These are phyloP conservation scores for Litsea cubeba DNA, from an alignment of 164 flowering plant species.

Conservation along the genomic window DNA sequence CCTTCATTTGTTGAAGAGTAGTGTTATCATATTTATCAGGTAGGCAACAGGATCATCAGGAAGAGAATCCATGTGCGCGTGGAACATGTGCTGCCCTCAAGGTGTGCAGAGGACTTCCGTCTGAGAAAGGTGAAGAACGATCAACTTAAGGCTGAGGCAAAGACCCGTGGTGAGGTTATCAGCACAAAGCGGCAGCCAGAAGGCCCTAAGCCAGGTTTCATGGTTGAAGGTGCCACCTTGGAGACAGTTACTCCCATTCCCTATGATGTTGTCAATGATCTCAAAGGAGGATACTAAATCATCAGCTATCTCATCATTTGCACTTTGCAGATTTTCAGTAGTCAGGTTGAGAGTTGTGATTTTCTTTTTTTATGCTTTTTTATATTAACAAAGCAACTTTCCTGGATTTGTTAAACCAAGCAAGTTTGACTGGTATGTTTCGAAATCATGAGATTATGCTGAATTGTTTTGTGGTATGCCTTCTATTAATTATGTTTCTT, in stretches of 20 bases:
- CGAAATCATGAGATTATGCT: too few relatives aligned
- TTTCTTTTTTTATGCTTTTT: too few relatives aligned
- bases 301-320: too few relatives aligned
- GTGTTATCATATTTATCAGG: conserved; percentile 26
- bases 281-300: conserved; percentile 64
- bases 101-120: conserved; percentile 63
- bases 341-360: too few relatives aligned
- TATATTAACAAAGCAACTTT: too few relatives aligned
- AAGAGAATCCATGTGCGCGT: conserved; percentile 82
- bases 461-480: too few relatives aligned
- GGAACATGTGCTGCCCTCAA: conserved; percentile 71
- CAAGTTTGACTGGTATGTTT: too few relatives aligned
- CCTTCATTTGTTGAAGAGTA: not conserved
- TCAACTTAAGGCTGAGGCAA: conserved; percentile 62
- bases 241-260: conserved; percentile 88
- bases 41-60: conserved; percentile 56
- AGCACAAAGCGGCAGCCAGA: conserved; percentile 80
- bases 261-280: conserved; percentile 77
- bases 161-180: conserved; percentile 59
- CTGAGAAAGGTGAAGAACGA: conserved; percentile 55
- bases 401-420: too few relatives aligned
- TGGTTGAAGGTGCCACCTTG: conserved; percentile 73
- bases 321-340: too few relatives aligned
- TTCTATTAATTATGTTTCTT: too few relatives aligned
- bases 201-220: conserved; percentile 87